Evolutionary conservation across 2,329 filamentous ascomycete species (phyloP), one percentile per base, ranked within the genome.

Genomic region (Fusarium sp.): DNA sequence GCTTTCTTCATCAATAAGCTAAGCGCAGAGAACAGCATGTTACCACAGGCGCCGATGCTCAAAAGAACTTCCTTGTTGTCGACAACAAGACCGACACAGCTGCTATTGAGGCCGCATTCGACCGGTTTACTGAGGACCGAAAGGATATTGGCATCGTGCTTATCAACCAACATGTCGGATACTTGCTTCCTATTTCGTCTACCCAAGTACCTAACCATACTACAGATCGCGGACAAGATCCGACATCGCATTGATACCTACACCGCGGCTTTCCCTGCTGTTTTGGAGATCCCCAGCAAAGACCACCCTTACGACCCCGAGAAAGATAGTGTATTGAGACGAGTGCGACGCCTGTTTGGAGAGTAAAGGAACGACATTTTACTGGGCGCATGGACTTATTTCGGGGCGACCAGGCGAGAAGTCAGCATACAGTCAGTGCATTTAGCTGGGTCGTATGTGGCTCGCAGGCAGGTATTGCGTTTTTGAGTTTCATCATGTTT

Each of bases 241-340:
- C 88, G 95, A 76, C 86, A 94, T 75, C 88, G 89, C 61, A 90
- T 99, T 69, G 95, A 99, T 77, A 88, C 87, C 34, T 97, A 96
- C 79, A 94, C 92, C 19, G 92, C 94, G 45, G 93, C 95, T 5
- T 99, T 99, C 79, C 95, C 95, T n/a, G 90, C 93, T 22, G 85
- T 99, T 51, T 87, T 99, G 55, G 95, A 99, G 78, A 98, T 99
- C 60, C 95, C 95, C 24, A 96, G 92, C 80, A 99, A 99, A 83
- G 95, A 99, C 77, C 95, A 99, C 76, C 95, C 95, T 3, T 99
- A 99, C 75, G 94, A 99, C 72, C 95, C 95, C 0, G 95, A 99
- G 80, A 99, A 99, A 83, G 95, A 99, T 77, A 98, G 94, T 74
- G 94, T 99, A 39, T 78, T 99, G 79, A 91, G 93, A 80, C 86